Evolutionary conservation across 441 rosid species (phyloP).

Genomic region (Populus hybrid): DNA sequence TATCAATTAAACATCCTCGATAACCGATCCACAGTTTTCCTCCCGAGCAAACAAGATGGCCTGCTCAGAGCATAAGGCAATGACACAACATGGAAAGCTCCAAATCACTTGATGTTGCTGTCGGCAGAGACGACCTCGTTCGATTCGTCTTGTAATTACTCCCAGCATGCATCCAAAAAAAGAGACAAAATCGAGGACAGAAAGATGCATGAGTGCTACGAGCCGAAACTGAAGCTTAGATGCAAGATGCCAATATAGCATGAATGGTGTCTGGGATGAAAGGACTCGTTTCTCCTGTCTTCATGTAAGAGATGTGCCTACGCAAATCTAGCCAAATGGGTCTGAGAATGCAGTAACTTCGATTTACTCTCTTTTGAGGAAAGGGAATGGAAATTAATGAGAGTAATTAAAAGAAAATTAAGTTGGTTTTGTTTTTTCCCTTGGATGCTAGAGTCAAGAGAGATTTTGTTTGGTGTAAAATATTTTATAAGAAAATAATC

Average conservation of each 20-base stretch:
- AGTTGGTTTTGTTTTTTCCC: too few relatives aligned
- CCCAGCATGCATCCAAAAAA: background rate
- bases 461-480: too few relatives aligned
- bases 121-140: background rate
- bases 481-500: too few relatives aligned
- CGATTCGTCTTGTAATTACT: background rate
- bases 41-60: background rate
- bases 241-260: background rate
- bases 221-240: background rate
- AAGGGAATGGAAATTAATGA: background rate
- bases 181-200: background rate
- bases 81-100: background rate
- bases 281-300: background rate
- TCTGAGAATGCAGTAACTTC: background rate
- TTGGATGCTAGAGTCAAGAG: too few relatives aligned
- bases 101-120: background rate
- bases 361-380: background rate
- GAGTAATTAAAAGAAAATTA: background rate
- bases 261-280: background rate
- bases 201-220: background rate
- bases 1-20: background rate
- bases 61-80: background rate
- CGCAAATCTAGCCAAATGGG: background rate
- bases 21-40: background rate
- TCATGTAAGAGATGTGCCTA: background rate